Evolutionary conservation across 1,284 basidiomycete genomes (phyloP).

Genomic region (Trametes hirsuta): DNA sequence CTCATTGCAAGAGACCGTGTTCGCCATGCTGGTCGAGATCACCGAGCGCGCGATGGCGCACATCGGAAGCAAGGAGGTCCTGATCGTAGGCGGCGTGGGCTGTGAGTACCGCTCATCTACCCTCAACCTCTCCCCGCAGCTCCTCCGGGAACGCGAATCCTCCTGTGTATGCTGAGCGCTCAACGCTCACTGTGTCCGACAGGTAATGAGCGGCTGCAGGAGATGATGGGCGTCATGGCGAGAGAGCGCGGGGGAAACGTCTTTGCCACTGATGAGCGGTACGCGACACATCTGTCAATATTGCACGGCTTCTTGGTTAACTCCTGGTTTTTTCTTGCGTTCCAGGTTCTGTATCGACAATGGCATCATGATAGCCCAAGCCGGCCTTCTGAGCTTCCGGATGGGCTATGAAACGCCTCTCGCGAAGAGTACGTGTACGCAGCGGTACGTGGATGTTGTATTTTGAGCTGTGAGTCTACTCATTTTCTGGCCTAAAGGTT

Average conservation of each 20-base stretch:
- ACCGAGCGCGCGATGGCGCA: slow-evolving; percentile 99
- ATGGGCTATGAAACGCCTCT: slow-evolving; percentile 90
- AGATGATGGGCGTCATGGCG: slow-evolving; percentile 99
- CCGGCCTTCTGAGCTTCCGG: slow-evolving; percentile 88
- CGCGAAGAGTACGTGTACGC: slow-evolving; percentile 84
- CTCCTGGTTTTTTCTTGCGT: neutral
- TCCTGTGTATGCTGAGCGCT: neutral
- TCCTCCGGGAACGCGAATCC: neutral
- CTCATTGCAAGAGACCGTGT: slow-evolving; percentile 96
- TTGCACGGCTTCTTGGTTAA: slow-evolving; percentile 8
- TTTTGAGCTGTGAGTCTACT: slow-evolving; percentile 10
- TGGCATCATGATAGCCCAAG: slow-evolving; percentile 99
- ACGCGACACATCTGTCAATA: slow-evolving; percentile 25
- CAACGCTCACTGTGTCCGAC: neutral
- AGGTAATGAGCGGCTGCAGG: slow-evolving; percentile 92
- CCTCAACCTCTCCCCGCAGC: slow-evolving; percentile 5
- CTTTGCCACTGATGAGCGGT: slow-evolving; percentile 97
- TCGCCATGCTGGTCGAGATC: slow-evolving; percentile 99
- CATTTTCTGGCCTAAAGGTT: slow-evolving; percentile 54
- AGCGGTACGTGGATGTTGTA: slow-evolving; percentile 56
- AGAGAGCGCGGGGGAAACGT: slow-evolving; percentile 87
- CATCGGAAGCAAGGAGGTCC: slow-evolving; percentile 93
- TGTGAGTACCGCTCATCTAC: slow-evolving; percentile 57
- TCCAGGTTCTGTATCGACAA: slow-evolving; percentile 97
- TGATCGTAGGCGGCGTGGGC: slow-evolving; percentile 99